phyloP scores from a whole-genome alignment of 208 protist genomes.

The Phytomonas serpens region DNA sequence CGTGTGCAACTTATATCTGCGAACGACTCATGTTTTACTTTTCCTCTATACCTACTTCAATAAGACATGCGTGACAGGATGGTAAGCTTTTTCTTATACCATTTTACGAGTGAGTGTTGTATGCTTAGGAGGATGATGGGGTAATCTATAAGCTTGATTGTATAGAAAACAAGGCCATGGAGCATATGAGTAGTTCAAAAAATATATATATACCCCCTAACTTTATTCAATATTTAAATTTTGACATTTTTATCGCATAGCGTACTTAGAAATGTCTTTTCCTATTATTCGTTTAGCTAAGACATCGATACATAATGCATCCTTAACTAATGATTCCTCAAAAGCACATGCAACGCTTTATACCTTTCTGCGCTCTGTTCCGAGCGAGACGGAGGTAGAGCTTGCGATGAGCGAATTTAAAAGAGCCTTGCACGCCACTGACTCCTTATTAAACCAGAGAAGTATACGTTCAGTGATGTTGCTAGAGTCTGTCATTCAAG shows the following conservation, averaged over 20 bases:
- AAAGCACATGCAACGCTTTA: slow-evolving; percentile 58
- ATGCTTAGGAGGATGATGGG: background rate
- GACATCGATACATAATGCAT: slow-evolving; percentile 37
- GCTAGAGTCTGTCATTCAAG: slow-evolving; percentile 34
- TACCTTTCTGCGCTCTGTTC: slow-evolving; percentile 70
- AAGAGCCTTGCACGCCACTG: slow-evolving; percentile 18
- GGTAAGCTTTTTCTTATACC: background rate
- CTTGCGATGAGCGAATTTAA: slow-evolving; percentile 44
- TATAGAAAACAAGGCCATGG: background rate
- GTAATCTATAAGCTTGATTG: background rate
- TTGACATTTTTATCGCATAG: background rate
- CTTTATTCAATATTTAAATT: background rate
- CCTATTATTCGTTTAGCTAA: slow-evolving; percentile 60
- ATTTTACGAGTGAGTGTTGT: background rate
- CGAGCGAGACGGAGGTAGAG: slow-evolving; percentile 29
- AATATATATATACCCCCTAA: background rate
- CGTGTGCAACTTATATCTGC: slow-evolving; percentile 5
- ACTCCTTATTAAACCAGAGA: slow-evolving; percentile 13
- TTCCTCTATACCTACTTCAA: background rate
- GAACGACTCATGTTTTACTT: background rate
- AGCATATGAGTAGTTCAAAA: background rate
- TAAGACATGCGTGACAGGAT: background rate
- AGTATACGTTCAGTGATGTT: slow-evolving; percentile 29
- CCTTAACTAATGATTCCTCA: slow-evolving; percentile 34
- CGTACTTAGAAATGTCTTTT: slow-evolving; percentile 14